Base-by-base conservation (phyloP, 2,329 filamentous ascomycete genomes). In the Bipolaris gigantea region DNA sequence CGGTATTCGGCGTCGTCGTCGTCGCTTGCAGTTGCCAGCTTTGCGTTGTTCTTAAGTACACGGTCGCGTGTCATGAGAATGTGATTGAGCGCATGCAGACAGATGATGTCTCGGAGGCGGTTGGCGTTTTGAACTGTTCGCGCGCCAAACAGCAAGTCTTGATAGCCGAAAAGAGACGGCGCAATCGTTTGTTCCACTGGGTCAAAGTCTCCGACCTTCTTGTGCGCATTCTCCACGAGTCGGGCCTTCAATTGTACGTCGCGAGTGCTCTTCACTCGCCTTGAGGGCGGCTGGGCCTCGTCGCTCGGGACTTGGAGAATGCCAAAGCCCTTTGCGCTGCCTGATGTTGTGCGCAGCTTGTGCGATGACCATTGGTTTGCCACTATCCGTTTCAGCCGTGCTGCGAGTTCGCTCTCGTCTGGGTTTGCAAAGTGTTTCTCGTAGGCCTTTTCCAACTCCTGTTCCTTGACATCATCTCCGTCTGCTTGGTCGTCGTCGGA, bases 11-110 rank as follows among this genome's bases (percentile, higher is more conserved):
- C 77, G 34, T 72, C 87, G n/a, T n/a, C n/a, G 15, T 82, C 77
- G 34, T 81, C 81, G 9, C 83, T 82, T 49, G 88, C 85, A 63
- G 86, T 87, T 9, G 88, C 80, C 10, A 96, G 76, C 60, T 87
- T 90, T 49, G 89, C 85, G 69, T 92, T 97, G 76, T 97, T 95
- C 75, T 96, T 97, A 56, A 97, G 84, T 0, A 97, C 89, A 27
- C 87, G 85, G 69, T 97, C 93, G 61, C 94, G 86, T 1, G 93
- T 97, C 73, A 96, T 97, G 75, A 96, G 87, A 36, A 97, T 81
- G 70, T 97, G 94, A 72, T 97, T 97, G 11, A 97, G 79, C 2
- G 88, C 87, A 74, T 99, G 94, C 1, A 97, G 79, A 63, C 89
- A 91, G 15, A 86, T 81, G 47, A 96, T 77, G 36, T 87, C 85